Percentiles rank a stretch among this genome's conserved stretches.
Evolutionary conservation across 2,329 filamentous ascomycete genomes (phyloP).

Genomic region (Pestalotiopsis fici): DNA sequence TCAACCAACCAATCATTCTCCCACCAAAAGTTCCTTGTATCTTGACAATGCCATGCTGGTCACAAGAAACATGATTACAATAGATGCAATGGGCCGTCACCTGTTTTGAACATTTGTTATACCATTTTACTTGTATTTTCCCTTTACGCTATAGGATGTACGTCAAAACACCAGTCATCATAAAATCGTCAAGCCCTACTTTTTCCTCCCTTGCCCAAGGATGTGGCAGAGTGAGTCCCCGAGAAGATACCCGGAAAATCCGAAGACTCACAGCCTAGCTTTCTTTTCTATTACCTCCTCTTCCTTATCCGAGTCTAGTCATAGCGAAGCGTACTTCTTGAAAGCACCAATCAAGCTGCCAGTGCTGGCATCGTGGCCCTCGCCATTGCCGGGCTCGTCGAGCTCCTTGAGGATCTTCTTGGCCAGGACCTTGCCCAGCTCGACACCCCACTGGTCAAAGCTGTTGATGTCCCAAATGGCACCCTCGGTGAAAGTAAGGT

Average conservation of each 20-base stretch:
- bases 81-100: not conserved
- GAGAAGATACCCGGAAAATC: not conserved
- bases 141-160: not conserved
- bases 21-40: no score
- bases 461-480: constrained; percentile 99
- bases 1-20: no score
- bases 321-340: constrained; percentile 69
- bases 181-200: not conserved
- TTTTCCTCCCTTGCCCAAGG: not conserved
- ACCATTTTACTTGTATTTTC: not conserved
- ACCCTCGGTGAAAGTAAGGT: constrained; percentile 96
- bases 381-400: constrained; percentile 71
- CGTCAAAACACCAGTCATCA: not conserved
- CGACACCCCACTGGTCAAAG: constrained; percentile 99
- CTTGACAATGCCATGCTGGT: not conserved
- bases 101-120: not conserved
- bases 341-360: constrained; percentile 88
- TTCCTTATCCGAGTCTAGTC: constrained; percentile 22
- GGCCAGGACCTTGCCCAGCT: constrained; percentile 93
- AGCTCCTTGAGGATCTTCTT: constrained; percentile 90
- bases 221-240: not conserved
- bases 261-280: not conserved
- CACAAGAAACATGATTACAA: not conserved
- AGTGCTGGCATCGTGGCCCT: constrained; percentile 83
- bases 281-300: not conserved